phyloP scores from a whole-genome alignment of 2,329 filamentous ascomycete species.

The Periconia sp. region DNA sequence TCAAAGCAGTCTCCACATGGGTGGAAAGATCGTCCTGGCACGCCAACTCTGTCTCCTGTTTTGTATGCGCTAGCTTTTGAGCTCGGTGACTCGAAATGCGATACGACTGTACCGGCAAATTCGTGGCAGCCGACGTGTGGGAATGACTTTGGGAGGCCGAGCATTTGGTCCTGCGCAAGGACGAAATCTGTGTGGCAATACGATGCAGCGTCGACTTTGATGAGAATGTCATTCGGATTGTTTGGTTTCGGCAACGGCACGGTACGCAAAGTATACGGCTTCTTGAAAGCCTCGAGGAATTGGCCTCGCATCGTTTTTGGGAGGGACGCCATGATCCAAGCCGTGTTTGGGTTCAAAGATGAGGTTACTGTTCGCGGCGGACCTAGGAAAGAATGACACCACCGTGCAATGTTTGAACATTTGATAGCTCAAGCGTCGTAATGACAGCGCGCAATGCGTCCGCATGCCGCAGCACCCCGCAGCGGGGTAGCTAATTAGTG shows the following conservation, averaged over 20 bases:
- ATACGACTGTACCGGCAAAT: conserved; percentile 53
- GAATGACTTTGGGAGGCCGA: conserved; percentile 43
- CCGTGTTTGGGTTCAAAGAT: background rate
- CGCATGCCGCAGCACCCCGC: conserved; percentile 23
- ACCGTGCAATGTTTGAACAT: too few relatives aligned
- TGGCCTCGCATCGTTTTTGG: conserved; percentile 49
- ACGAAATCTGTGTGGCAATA: conserved; percentile 56
- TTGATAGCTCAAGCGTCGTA: too few relatives aligned
- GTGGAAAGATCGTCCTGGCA: conserved; percentile 51
- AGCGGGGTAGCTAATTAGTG: conserved; percentile 26
- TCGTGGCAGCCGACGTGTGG: conserved; percentile 56
- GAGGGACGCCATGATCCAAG: conserved; percentile 25
- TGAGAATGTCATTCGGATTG: conserved; percentile 50
- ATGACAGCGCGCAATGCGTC: too few relatives aligned
- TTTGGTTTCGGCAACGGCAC: conserved; percentile 41
- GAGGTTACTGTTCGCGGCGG: background rate
- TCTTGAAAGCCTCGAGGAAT: conserved; percentile 50
- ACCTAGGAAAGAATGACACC: too few relatives aligned
- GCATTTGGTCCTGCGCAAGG: conserved; percentile 44
- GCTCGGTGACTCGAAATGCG: conserved; percentile 27
- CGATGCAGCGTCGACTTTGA: conserved; percentile 55
- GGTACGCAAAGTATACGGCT: conserved; percentile 46
- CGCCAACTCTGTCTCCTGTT: conserved; percentile 46
- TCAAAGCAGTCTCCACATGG: conserved; percentile 52
- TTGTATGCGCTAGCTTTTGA: conserved; percentile 23